Conservation (phyloP, 108 stramenopile genomes). For the Mediolabrus comicus region DNA sequence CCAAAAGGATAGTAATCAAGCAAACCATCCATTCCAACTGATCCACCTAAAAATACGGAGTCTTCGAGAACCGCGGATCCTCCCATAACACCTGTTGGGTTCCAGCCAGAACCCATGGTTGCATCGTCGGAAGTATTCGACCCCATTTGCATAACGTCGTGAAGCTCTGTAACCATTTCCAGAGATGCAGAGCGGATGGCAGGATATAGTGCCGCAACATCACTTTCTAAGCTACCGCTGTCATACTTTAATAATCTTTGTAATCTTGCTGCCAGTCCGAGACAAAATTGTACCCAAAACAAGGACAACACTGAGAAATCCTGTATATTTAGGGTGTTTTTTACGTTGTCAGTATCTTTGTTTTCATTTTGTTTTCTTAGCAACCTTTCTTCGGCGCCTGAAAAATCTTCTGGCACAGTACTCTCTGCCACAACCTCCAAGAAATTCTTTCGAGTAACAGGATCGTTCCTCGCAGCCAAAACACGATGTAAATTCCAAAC, state of each 20-base stretch:
- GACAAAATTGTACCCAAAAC: slow-evolving; percentile 77
- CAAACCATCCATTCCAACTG: slow-evolving; percentile 7
- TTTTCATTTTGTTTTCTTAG: slow-evolving; percentile 47
- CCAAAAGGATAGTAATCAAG: slow-evolving; percentile 9
- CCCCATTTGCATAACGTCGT: slow-evolving; percentile 72
- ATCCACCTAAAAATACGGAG: slow-evolving; percentile 50
- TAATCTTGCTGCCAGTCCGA: slow-evolving; percentile 59
- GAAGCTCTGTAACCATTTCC: slow-evolving; percentile 69
- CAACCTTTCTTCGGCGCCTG: slow-evolving; percentile 13
- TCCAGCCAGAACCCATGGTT: slow-evolving; percentile 20
- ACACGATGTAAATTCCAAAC: slow-evolving; percentile 85
- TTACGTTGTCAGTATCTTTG: slow-evolving; percentile 32
- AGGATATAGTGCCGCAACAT: slow-evolving; percentile 79
- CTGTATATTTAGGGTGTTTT: not conserved
- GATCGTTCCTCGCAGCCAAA: slow-evolving; percentile 72
- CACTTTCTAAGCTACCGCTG: slow-evolving; percentile 55
- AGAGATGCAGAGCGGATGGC: slow-evolving; percentile 67
- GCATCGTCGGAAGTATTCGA: slow-evolving; percentile 43
- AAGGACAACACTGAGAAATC: slow-evolving; percentile 62
- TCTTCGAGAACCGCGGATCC: slow-evolving; percentile 74
- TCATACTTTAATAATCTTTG: slow-evolving; percentile 66
- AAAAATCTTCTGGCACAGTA: slow-evolving; percentile 55
- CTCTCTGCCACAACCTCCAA: slow-evolving; percentile 65
- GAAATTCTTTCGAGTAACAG: slow-evolving; percentile 70
- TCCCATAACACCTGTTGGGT: slow-evolving; percentile 63